A percentile compares a stretch with the other conserved stretches of the same genome.
Conservation (phyloP, 2,329 filamentous ascomycete genomes). For the Balansia obtecta region DNA sequence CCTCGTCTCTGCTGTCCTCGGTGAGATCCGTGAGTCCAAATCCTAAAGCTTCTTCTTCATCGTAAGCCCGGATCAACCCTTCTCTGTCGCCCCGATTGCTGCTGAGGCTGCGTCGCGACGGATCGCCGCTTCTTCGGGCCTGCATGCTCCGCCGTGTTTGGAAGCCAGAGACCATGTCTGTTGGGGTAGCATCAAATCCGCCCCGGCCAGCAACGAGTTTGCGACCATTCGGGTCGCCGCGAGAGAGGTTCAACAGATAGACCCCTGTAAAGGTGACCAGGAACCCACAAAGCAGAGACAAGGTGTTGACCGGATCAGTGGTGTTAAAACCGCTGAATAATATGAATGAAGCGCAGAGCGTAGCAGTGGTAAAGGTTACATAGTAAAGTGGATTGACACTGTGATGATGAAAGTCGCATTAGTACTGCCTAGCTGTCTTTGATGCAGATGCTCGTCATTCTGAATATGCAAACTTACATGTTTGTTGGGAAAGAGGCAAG, state of each 20-base stretch:
- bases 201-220: constrained; percentile 48
- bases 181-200: constrained; percentile 69
- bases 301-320: constrained; percentile 77
- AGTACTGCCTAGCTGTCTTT: not conserved
- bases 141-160: constrained; percentile 94
- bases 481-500: constrained; percentile 93
- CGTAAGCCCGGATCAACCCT: constrained; percentile 78
- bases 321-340: constrained; percentile 96
- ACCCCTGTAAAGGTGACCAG: constrained; percentile 91
- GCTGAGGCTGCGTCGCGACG: constrained; percentile 50
- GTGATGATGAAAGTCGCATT: constrained; percentile 7
- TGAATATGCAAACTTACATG: constrained; percentile 51
- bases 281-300: constrained; percentile 87
- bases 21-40: constrained; percentile 71
- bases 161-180: constrained; percentile 78
- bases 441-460: not conserved
- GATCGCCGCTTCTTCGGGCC: constrained; percentile 59
- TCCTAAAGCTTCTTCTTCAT: constrained; percentile 62
- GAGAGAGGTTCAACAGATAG: constrained; percentile 91
- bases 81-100: constrained; percentile 59
- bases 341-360: constrained; percentile 88
- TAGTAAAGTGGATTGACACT: constrained; percentile 96
- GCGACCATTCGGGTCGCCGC: constrained; percentile 74
- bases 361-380: constrained; percentile 92
- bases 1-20: constrained; percentile 61